Base-by-base conservation (phyloP, 1,284 basidiomycete species). In the Trametes pubescens region DNA sequence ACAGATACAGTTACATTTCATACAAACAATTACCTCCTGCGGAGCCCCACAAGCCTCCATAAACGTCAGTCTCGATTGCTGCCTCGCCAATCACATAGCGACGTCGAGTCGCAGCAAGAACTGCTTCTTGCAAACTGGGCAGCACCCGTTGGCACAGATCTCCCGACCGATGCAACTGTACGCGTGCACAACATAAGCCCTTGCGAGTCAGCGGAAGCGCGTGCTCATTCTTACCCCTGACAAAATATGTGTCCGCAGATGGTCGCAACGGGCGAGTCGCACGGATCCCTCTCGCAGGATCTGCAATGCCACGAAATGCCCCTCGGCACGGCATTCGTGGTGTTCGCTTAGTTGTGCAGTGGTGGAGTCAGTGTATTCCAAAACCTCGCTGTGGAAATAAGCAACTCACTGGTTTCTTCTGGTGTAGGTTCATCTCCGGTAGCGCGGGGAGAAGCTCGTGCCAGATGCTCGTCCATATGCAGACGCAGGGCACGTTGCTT, bases 191-290 rank as follows among this genome's bases (percentile, higher is more conserved):
- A 48, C 11, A 21, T 26, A 32, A 29, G 24, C 38, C 1, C n/a
- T 11, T 26, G 21, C n/a, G 4, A 51, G 2, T 51, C 16, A 26
- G 4, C 4, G 4, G 4, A 4, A 4, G n/a, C 14, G 16, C 24
- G 29, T 2, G 0, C 38, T n/a, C 4, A 37, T 22, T 38, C 66
- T 24, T n/a, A 73, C 72, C 61, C 62, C 47, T 71, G 61, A 57
- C 73, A 75, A 61, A 75, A 75, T 2, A 75, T 49, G 57, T 75
- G 74, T 2, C 74, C 74, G 46, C 74, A 75, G 37, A 70, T 56
- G 14, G 74, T 74, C 24, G 68, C 71, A 11, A 72, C 71, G 1
- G 72, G 72, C 11, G 69, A 60, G 16, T 57, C 32, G 52, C 68
- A 68, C 18, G 72, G 71, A 35, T 72, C 68, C 32, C 59, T 61